phyloP scores from a whole-genome alignment of 805 yeast species.

The Candida chilensis region DNA sequence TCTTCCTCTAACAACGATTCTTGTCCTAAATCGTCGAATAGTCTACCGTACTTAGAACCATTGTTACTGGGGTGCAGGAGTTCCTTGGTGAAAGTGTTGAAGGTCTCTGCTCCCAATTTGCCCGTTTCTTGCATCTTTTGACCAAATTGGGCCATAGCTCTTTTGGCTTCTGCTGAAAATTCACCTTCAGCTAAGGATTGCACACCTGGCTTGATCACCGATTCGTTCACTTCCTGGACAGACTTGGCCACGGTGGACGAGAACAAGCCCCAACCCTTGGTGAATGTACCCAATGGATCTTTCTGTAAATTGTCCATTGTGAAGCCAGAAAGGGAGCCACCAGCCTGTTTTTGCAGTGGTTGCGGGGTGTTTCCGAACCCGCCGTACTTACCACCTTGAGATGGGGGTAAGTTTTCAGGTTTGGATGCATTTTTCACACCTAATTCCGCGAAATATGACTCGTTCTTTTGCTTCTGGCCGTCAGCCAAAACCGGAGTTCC shows the following conservation, averaged over 20 bases:
- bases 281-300: slow-evolving; percentile 86
- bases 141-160: slow-evolving; percentile 96
- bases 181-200: slow-evolving; percentile 73
- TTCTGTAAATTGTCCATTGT: slow-evolving; percentile 60
- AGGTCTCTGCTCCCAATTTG: slow-evolving; percentile 61
- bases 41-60: slow-evolving; percentile 35
- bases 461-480: slow-evolving; percentile 53
- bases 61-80: slow-evolving; percentile 23
- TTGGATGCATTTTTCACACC: slow-evolving; percentile 66
- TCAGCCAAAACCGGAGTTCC: slow-evolving; percentile 6
- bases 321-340: slow-evolving; percentile 44
- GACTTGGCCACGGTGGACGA: slow-evolving; percentile 80
- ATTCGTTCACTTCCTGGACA: slow-evolving; percentile 75
- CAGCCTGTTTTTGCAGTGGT: slow-evolving; percentile 13
- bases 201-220: slow-evolving; percentile 87
- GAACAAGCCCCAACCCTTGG: slow-evolving; percentile 92
- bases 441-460: slow-evolving; percentile 70
- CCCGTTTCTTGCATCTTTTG: slow-evolving; percentile 89
- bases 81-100: slow-evolving; percentile 44
- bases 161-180: slow-evolving; percentile 67
- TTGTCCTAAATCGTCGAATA: slow-evolving; percentile 48
- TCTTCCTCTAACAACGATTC: slow-evolving; percentile 14
- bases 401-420: slow-evolving; percentile 78
- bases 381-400: slow-evolving; percentile 86
- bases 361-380: slow-evolving; percentile 83